Evolutionary conservation across 2,329 filamentous ascomycete species (phyloP), one percentile per base, ranked within the genome.

Genomic region (Didymella sp.): DNA sequence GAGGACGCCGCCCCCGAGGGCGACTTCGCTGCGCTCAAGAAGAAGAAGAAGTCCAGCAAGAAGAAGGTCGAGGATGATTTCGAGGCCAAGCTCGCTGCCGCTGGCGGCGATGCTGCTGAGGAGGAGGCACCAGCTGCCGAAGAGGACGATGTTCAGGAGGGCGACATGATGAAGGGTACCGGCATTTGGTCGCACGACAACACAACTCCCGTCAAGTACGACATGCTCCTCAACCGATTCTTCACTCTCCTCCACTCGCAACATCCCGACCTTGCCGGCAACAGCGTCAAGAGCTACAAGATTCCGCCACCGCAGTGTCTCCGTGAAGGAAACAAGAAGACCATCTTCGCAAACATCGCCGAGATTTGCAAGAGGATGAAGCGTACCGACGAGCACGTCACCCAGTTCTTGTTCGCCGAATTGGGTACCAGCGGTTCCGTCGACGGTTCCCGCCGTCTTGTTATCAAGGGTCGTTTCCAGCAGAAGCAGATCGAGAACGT

Each of bases 321-420:
- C 75, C 93, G 95, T 82, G 95, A 99, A 92, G 95, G 95, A 78
- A 99, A 99, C 88, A 96, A 96, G 87, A 76, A 75, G 89, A 99
- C 95, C 62, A 96, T 99, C 74, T 99, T 99, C 74, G 95, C 94
- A 83, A 99, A 99, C 83, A 95, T 99, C 75, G 87, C 92, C 77
- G 95, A 99, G 77, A 98, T 99, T 73, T 96, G 92, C 86, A 96
- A 96, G 86, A 88, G 94, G 72, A 98, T 99, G 93, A 99, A 99
- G 88, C 88, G 95, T 78, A 93, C 91, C 63, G 94, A 98, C 75
- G 95, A 99, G 81, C 95, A 97, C 82, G 90, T 99, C 66, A 98
- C 92, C 50, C 89, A 94, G 71, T 98, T 97, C 82, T 81, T 99
- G 78, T 97, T 99, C 80, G 93, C 95, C 67, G 95, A 99, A 80